A percentile compares a stretch with the other conserved stretches of the same genome.
These are phyloP conservation scores for Wilcoxina mikolae DNA, from an alignment of 495 filamentous ascomycete species.

Conservation along the genomic window DNA sequence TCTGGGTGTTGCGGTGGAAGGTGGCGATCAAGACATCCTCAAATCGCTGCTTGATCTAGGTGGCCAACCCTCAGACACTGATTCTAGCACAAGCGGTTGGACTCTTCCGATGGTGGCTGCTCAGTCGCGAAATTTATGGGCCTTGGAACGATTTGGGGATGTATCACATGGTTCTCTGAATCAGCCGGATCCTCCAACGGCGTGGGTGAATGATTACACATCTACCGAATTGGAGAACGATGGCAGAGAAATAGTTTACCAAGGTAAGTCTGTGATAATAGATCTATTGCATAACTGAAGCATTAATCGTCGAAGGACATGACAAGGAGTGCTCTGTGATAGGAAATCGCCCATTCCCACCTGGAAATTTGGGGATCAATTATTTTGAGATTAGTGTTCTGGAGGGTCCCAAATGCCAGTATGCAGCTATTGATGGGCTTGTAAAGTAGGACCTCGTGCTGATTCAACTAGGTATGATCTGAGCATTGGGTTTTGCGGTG, in stretches of 20 bases:
- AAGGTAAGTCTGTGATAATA: neutral
- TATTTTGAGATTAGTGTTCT: neutral
- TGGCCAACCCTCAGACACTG: too few species aligned
- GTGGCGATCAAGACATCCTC: too few species aligned
- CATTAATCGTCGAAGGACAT: neutral
- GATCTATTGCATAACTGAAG: neutral
- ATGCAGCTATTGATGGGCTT: neutral
- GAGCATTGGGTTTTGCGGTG: neutral
- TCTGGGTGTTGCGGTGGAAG: too few species aligned
- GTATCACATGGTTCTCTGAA: too few species aligned
- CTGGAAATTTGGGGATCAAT: neutral
- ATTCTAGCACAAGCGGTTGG: too few species aligned
- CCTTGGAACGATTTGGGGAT: too few species aligned
- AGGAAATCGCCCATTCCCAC: neutral
- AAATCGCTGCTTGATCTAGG: too few species aligned
- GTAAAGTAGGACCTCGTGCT: neutral
- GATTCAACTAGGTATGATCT: neutral
- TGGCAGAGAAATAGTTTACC: neutral
- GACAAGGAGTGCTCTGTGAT: neutral
- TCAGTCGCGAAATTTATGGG: too few species aligned
- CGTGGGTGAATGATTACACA: neutral
- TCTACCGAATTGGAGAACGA: neutral
- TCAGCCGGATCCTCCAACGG: too few species aligned
- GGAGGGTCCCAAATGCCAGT: neutral
- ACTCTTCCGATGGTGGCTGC: too few species aligned